Percentiles rank a stretch among this genome's conserved stretches.
phyloP scores from a whole-genome alignment of 1,139 yeast genomes.

The Eremothecium cymbalariae region DNA sequence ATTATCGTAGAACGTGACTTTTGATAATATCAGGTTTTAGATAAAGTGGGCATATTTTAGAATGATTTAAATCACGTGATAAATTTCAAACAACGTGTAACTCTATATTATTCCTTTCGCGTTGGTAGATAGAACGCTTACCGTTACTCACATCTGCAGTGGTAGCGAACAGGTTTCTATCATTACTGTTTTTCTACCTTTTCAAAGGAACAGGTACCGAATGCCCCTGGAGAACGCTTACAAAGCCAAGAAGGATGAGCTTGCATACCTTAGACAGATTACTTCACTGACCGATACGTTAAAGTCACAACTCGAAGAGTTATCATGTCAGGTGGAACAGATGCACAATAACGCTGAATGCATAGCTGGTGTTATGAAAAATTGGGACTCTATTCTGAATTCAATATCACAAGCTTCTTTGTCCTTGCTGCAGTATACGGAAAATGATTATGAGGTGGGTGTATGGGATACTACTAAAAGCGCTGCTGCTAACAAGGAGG shows the following conservation, averaged over 20 bases:
- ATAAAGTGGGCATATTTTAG: no score
- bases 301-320: constrained; percentile 23
- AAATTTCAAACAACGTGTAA: no score
- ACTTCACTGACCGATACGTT: constrained; percentile 24
- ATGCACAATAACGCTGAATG: constrained; percentile 25
- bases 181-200: no score
- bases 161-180: no score
- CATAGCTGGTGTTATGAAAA: constrained; percentile 24
- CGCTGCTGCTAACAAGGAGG: constrained; percentile 29
- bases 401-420: constrained; percentile 30
- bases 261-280: constrained; percentile 24
- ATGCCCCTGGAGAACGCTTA: no score
- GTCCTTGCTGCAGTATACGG: constrained; percentile 27
- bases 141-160: no score
- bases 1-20: no score
- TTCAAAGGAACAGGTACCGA: no score
- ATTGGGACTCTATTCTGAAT: constrained; percentile 29
- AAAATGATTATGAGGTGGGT: constrained; percentile 29
- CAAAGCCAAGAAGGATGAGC: constrained; percentile 20
- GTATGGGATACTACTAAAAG: constrained; percentile 15
- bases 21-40: no score
- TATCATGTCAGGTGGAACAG: constrained; percentile 22
- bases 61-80: no score
- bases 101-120: no score
- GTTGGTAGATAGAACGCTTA: no score